These are phyloP conservation scores for Paragyromitra xinjiangensis DNA, from an alignment of 495 filamentous ascomycete genomes.

Conservation along the genomic window DNA sequence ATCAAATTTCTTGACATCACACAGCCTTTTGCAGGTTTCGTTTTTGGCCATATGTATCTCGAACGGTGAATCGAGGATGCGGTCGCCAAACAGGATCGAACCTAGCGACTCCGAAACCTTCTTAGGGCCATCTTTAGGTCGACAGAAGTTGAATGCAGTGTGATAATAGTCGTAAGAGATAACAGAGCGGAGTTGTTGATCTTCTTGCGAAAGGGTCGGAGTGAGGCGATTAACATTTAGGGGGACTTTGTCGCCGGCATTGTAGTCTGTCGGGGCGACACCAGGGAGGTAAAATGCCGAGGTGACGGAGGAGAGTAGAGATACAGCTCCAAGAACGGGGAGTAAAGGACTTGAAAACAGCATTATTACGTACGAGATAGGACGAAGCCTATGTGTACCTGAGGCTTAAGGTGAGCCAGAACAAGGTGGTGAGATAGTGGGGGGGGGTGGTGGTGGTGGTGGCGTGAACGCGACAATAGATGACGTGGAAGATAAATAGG, in stretches of 20 bases:
- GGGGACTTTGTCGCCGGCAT: slow-evolving; percentile 76
- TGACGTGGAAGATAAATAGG: not conserved
- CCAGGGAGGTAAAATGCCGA: slow-evolving; percentile 94
- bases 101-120: slow-evolving; percentile 87
- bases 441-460: not conserved
- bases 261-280: slow-evolving; percentile 92
- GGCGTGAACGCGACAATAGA: not conserved
- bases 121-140: slow-evolving; percentile 75
- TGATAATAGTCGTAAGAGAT: slow-evolving; percentile 97
- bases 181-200: slow-evolving; percentile 85
- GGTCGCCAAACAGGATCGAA: slow-evolving; percentile 95
- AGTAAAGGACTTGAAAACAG: slow-evolving; percentile 34
- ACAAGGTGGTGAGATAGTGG: not conserved
- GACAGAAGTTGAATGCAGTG: slow-evolving; percentile 83
- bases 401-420: slow-evolving; percentile 3
- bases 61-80: slow-evolving; percentile 90
- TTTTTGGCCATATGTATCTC: slow-evolving; percentile 84
- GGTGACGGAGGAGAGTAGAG: slow-evolving; percentile 64
- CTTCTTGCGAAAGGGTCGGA: slow-evolving; percentile 75
- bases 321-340: slow-evolving; percentile 47
- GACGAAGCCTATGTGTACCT: slow-evolving; percentile 4
- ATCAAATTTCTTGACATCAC: slow-evolving; percentile 71
- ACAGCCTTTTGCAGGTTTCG: slow-evolving; percentile 84
- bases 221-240: slow-evolving; percentile 93
- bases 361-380: slow-evolving; percentile 39